Percentiles rank a stretch among this genome's conserved stretches.
Evolutionary conservation across 768 basidiomycete genomes (phyloP).

Genomic region (Dioszegia aurantiaca): DNA sequence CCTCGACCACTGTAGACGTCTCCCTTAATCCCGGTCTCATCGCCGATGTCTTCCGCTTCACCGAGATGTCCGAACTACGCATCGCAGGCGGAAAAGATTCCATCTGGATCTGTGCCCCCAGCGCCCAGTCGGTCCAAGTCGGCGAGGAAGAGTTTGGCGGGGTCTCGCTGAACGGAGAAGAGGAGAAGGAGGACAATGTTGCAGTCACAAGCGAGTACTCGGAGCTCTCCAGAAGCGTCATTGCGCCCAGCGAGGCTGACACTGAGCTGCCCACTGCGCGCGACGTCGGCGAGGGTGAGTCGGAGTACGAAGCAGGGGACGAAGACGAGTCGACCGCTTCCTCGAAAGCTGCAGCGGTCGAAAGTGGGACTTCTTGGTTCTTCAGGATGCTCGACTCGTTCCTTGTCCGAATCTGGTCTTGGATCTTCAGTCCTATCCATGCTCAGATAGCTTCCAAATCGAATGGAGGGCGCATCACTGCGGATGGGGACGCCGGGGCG

Average conservation of each 20-base stretch:
- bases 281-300: not conserved
- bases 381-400: slow-evolving; percentile 12
- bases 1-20: slow-evolving; percentile 5
- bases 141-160: slow-evolving; percentile 23
- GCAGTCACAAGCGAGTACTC: not conserved
- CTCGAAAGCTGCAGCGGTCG: not conserved
- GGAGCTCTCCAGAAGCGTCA: not conserved
- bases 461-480: not conserved
- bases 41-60: slow-evolving; percentile 14
- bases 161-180: not conserved
- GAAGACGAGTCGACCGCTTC: not conserved
- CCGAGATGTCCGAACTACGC: slow-evolving; percentile 19
- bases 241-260: not conserved
- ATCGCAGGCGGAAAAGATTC: slow-evolving; percentile 15
- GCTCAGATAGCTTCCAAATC: not conserved
- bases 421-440: slow-evolving; percentile 3
- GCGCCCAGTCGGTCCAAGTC: slow-evolving; percentile 8
- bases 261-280: not conserved
- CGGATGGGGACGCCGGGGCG: not conserved
- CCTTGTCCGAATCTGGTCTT: slow-evolving; percentile 11
- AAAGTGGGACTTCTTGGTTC: slow-evolving; percentile 4
- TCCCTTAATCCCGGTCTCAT: slow-evolving; percentile 7
- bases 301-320: slow-evolving; percentile 10
- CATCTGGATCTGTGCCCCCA: slow-evolving; percentile 26
- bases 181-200: not conserved